phyloP scores from a whole-genome alignment of 345 rosid genomes.

The Eucalyptus caleyi region DNA sequence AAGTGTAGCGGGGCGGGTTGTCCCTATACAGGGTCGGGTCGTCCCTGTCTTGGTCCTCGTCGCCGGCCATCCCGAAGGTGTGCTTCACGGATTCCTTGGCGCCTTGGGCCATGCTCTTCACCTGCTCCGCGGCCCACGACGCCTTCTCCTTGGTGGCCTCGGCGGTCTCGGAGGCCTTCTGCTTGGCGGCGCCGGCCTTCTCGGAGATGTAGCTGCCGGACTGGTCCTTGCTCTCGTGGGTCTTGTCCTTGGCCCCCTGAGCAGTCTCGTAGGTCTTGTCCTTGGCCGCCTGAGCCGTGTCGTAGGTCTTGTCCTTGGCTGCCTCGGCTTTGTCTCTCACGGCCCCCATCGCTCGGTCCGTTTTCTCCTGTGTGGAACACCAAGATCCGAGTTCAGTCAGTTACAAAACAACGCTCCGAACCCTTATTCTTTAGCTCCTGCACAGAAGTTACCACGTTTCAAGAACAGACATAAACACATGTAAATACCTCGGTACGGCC shows the following conservation, averaged over 20 bases:
- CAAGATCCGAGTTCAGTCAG: neutral
- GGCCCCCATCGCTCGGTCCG: conserved; percentile 1
- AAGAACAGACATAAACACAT: too few relatives aligned
- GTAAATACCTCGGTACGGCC: conserved; percentile 37
- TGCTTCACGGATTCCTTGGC: conserved; percentile 50
- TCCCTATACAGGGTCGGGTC: neutral
- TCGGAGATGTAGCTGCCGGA: neutral
- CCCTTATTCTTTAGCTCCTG: neutral
- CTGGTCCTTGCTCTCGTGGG: neutral
- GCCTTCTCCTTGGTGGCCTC: conserved; percentile 35
- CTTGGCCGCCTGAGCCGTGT: conserved; percentile 3
- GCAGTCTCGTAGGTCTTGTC: conserved; percentile 8
- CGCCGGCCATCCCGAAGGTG: conserved; percentile 34
- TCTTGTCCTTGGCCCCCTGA: conserved; percentile 4
- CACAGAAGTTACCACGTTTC: neutral
- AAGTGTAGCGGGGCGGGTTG: neutral
- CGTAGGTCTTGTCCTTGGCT: conserved; percentile 5
- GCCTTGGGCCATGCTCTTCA: conserved; percentile 44
- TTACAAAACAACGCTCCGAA: neutral
- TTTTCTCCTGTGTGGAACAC: conserved; percentile 10
- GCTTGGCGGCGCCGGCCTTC: conserved; percentile 5
- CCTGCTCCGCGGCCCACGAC: conserved; percentile 41
- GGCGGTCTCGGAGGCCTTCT: conserved; percentile 21
- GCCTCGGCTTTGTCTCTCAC: conserved; percentile 6
- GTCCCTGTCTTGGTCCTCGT: neutral